A percentile compares a stretch with the other conserved stretches of the same genome.
These are phyloP conservation scores for Colletotrichum viniferum DNA, from an alignment of 2,329 filamentous ascomycete genomes.

Conservation along the genomic window DNA sequence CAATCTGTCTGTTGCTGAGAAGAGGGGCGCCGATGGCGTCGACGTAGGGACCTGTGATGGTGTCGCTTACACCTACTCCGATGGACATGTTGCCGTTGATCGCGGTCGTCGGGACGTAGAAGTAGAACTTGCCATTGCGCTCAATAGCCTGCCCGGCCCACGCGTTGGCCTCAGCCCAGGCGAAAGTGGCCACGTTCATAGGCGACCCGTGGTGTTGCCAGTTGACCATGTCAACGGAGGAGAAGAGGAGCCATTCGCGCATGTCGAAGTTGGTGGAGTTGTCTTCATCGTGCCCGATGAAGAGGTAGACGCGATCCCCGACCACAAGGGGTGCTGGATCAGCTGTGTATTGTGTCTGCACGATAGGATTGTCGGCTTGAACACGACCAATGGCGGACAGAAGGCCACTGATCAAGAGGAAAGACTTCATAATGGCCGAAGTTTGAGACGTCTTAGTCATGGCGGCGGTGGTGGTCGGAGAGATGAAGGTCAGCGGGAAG, in stretches of 20 bases:
- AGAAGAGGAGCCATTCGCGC: slow-evolving; percentile 37
- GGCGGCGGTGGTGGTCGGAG: background rate
- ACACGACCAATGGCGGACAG: background rate
- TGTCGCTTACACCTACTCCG: background rate
- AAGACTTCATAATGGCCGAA: background rate
- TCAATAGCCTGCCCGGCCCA: slow-evolving; percentile 36
- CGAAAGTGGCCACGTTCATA: slow-evolving; percentile 31
- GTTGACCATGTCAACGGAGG: slow-evolving; percentile 36
- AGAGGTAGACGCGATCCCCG: slow-evolving; percentile 31
- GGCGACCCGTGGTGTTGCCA: slow-evolving; percentile 33
- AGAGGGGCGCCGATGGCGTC: background rate
- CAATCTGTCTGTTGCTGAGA: slow-evolving; percentile 27
- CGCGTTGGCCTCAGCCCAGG: slow-evolving; percentile 37
- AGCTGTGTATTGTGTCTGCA: background rate
- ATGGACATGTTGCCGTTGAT: slow-evolving; percentile 24
- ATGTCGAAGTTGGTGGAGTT: slow-evolving; percentile 29
- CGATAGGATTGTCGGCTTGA: background rate
- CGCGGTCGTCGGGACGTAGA: slow-evolving; percentile 29
- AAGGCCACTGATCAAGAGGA: background rate
- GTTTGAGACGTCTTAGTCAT: background rate
- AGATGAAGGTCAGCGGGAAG: background rate
- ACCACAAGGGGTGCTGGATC: slow-evolving; percentile 32
- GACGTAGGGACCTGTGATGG: background rate
- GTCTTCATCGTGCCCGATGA: slow-evolving; percentile 35
- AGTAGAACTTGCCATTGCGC: slow-evolving; percentile 38